Conservation (phyloP, 1,284 basidiomycete genomes). For the Apiotrichum laibachii region DNA sequence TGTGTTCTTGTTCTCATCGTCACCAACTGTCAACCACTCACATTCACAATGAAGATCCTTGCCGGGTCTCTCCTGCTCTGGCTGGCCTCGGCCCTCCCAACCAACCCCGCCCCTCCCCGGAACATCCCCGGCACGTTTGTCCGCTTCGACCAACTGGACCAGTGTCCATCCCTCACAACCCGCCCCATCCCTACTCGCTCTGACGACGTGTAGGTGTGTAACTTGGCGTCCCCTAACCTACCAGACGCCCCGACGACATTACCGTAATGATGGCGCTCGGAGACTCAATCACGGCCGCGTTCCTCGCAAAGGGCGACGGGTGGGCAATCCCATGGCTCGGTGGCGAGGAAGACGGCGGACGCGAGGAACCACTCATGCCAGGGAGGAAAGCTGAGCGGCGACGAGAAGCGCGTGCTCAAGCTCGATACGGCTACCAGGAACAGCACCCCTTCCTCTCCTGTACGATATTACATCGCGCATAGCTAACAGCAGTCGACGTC, state of each 20-base stretch:
- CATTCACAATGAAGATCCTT: no score
- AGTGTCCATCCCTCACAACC: conserved; percentile 23
- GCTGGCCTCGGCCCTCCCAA: not conserved
- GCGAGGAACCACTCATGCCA: not conserved
- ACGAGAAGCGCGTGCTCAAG: no score
- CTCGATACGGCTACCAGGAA: not conserved
- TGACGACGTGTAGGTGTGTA: conserved; percentile 32
- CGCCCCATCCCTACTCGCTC: conserved; percentile 17
- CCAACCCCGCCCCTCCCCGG: not conserved
- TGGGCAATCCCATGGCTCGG: not conserved
- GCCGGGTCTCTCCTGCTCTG: no score
- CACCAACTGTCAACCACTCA: no score
- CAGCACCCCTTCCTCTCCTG: not conserved
- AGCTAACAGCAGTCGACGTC: conserved; percentile 19
- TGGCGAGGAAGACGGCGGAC: not conserved
- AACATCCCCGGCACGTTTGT: conserved; percentile 24
- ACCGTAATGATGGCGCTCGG: conserved; percentile 49
- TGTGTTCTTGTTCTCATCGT: no score
- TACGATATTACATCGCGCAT: not conserved
- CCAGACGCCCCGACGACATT: conserved; percentile 49
- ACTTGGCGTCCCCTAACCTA: not conserved
- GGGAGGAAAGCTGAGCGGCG: not conserved
- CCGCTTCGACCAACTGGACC: conserved; percentile 20
- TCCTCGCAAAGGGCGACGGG: conserved; percentile 35
- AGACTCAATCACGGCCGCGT: conserved; percentile 51